Evolutionary conservation across 2,329 filamentous ascomycete species (phyloP).

Genomic region (Myriangium duriaei): DNA sequence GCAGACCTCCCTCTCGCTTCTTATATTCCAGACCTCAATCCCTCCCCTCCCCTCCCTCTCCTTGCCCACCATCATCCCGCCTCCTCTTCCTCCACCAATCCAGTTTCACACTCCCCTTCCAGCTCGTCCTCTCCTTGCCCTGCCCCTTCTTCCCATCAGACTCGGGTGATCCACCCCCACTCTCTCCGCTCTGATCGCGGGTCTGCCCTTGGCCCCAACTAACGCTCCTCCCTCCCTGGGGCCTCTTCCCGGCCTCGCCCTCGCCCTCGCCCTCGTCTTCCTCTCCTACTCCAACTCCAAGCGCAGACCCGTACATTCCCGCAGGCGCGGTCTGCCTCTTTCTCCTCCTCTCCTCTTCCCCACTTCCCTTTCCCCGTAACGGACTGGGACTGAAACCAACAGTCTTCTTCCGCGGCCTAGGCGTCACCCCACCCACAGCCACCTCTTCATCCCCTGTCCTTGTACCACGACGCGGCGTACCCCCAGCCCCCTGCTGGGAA

Average conservation of each 20-base stretch:
- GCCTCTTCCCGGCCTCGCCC: neutral
- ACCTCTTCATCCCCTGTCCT: neutral
- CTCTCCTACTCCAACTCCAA: neutral
- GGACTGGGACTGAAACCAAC: no score
- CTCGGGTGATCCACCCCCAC: slow-evolving; percentile 1
- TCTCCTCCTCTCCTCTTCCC: no score
- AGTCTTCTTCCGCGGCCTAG: no score
- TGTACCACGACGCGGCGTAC: neutral
- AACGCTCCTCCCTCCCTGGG: no score
- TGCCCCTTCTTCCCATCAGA: neutral
- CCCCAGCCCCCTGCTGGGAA: neutral
- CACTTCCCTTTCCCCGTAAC: no score
- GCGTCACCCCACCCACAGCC: no score
- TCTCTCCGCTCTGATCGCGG: neutral
- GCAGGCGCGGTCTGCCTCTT: slow-evolving; percentile 4
- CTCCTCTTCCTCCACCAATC: slow-evolving; percentile 13
- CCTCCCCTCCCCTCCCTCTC: neutral
- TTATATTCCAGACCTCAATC: no score
- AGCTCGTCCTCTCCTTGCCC: slow-evolving; percentile 9
- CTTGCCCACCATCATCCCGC: slow-evolving; percentile 4
- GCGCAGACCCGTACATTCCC: slow-evolving; percentile 1
- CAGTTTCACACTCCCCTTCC: slow-evolving; percentile 9
- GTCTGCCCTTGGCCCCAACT: slow-evolving; percentile 2
- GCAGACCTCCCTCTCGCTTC: no score
- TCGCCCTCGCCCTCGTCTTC: neutral